phyloP scores from a whole-genome alignment of 768 basidiomycete species.

The Tricholomella constricta region DNA sequence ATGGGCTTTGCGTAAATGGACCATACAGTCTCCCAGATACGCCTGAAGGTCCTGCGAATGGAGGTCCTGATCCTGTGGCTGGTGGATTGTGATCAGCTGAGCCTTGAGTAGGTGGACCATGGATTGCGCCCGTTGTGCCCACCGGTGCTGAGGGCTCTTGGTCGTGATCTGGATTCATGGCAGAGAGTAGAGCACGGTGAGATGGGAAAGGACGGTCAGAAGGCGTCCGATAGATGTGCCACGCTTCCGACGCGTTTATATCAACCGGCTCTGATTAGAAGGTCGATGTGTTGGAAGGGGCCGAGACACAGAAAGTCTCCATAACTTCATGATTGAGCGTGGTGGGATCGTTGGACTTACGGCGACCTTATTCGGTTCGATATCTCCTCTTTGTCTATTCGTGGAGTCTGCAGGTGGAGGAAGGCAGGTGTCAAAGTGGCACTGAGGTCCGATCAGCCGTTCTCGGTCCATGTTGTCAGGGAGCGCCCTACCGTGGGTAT shows the following conservation, averaged over 20 bases:
- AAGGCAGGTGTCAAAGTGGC: background rate
- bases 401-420: background rate
- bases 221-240: background rate
- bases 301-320: background rate
- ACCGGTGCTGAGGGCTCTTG: background rate
- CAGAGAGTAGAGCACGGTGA: background rate
- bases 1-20: background rate
- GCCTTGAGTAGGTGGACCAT: background rate
- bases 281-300: background rate
- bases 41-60: background rate
- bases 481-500: background rate
- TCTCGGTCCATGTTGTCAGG: background rate
- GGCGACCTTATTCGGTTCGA: slow-evolving; percentile 6
- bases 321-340: background rate
- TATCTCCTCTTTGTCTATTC: background rate
- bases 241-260: slow-evolving; percentile 11
- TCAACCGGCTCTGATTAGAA: background rate
- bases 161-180: slow-evolving; percentile 14
- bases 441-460: background rate
- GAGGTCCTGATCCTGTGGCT: background rate
- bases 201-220: background rate
- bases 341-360: background rate
- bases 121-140: background rate
- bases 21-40: background rate
- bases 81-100: background rate